Percentiles rank a stretch among this genome's conserved stretches.
phyloP scores from a whole-genome alignment of 176 grass and related monocot genomes.

The Juncus inflexus region DNA sequence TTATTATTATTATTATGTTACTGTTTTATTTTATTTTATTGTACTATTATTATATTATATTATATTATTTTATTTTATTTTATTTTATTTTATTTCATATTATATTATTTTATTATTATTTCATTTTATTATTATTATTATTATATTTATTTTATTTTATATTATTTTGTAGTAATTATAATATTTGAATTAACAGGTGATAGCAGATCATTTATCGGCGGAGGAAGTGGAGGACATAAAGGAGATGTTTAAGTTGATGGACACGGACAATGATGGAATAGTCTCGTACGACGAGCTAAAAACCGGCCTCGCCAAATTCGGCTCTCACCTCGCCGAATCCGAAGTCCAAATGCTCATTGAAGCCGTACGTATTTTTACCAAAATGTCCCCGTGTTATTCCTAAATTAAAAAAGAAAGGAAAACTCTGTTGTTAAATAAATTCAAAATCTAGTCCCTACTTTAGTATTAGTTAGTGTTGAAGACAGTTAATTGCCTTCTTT shows the following conservation, averaged over 20 bases:
- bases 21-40: no score
- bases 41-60: no score
- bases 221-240: constrained; percentile 99
- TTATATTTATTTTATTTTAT: not conserved
- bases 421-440: no score
- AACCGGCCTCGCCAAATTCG: constrained; percentile 77
- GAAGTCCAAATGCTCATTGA: constrained; percentile 99
- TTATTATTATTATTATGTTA: no score
- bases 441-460: no score
- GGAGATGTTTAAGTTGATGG: constrained; percentile 99
- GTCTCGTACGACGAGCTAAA: constrained; percentile 93
- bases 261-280: constrained; percentile 92
- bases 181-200: constrained; percentile 48
- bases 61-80: no score
- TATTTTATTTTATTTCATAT: no score
- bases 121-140: not conserved
- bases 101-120: no score
- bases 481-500: no score
- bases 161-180: not conserved
- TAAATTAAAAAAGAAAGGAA: no score
- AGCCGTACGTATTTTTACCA: constrained; percentile 57
- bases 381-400: not conserved
- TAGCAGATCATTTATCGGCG: constrained; percentile 93
- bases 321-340: constrained; percentile 88
- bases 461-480: no score